These are phyloP conservation scores for Candida caryicola DNA, from an alignment of 805 yeast genomes.

Conservation along the genomic window DNA sequence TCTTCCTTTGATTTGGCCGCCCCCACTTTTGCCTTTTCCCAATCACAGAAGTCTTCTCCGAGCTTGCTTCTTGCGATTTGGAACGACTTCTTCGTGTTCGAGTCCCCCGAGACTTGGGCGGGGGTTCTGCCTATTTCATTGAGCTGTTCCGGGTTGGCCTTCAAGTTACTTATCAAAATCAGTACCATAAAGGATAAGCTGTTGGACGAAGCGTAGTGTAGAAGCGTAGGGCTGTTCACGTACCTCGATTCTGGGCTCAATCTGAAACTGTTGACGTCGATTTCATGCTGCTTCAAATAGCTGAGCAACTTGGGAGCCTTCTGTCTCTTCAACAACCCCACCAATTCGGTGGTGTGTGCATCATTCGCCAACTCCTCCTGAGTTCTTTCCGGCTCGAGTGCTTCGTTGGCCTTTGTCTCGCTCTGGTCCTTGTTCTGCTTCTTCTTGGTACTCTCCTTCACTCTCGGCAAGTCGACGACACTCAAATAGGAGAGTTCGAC, in stretches of 20 bases:
- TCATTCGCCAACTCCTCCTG: slow-evolving; percentile 29
- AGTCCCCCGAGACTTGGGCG: slow-evolving; percentile 57
- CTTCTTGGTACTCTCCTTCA: slow-evolving; percentile 26
- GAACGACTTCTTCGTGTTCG: slow-evolving; percentile 51
- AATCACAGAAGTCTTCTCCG: slow-evolving; percentile 69
- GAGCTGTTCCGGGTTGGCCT: slow-evolving; percentile 63
- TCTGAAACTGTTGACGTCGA: slow-evolving; percentile 46
- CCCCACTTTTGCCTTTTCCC: slow-evolving; percentile 68
- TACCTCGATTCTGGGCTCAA: slow-evolving; percentile 57
- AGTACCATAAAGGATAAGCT: slow-evolving; percentile 67
- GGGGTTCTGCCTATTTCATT: slow-evolving; percentile 63
- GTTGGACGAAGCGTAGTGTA: slow-evolving; percentile 74
- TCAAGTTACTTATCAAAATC: slow-evolving; percentile 57
- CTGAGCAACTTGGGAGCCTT: slow-evolving; percentile 71
- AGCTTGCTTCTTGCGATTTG: slow-evolving; percentile 63
- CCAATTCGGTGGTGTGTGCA: slow-evolving; percentile 54
- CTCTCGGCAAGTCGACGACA: slow-evolving; percentile 53
- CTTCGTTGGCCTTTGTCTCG: slow-evolving; percentile 1
- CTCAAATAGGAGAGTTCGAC: slow-evolving; percentile 62
- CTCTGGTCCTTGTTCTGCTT: slow-evolving; percentile 9
- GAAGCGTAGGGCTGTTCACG: slow-evolving; percentile 61
- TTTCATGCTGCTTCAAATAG: slow-evolving; percentile 56
- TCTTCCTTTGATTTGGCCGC: slow-evolving; percentile 57
- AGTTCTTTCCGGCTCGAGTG: neutral
- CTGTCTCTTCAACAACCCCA: slow-evolving; percentile 62